Base-by-base conservation (phyloP, 495 filamentous ascomycete genomes). In the Hypoxylon crocopeplum region DNA sequence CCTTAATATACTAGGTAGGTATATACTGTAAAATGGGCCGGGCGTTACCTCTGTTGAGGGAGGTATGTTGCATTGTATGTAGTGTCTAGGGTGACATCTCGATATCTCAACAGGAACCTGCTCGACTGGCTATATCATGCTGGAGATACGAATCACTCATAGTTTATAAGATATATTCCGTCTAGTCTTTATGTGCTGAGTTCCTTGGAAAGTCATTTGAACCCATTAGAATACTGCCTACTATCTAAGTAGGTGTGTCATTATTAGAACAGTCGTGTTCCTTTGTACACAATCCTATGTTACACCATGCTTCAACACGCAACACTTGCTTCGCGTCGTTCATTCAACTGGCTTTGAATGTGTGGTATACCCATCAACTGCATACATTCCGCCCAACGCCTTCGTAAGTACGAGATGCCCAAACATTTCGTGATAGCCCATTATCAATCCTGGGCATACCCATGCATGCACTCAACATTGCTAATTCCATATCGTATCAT, bases 321-420 rank as follows among this genome's bases (percentile, higher is more conserved):
- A 57, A 37, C 53, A 41, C 59, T 57, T 42, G 52, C 51, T 56
- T 5, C 38, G 45, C 56, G 27, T 54, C 39, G 48, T 32, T 34
- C 39, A 48, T 22, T 39, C 29, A 50, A n/a, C 39, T 5, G 7
- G 25, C 29, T 30, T n/a, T n/a, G n/a, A 47, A 51, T 24, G 13
- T 21, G 16, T 30, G 6, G 16, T 8, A 32, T 32, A 27, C 16
- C 32, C 19, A 13, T 12, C 44, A 37, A 53, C 41, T 42, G 17
- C 53, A 56, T 40, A 39, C 34, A 41, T 52, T 22, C 64, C 55
- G 45, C 32, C 21, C 50, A 69, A 69, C 66, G 66, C 66, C 66
- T 37, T n/a, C 45, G 27, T 25, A 56, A 49, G 62, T 59, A 46
- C 54, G 50, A 37, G 32, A 56, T 48, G 33, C 56, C 46, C 39